These are phyloP conservation scores for Termitomyces sp. DNA, from an alignment of 768 basidiomycete species.

Conservation along the genomic window DNA sequence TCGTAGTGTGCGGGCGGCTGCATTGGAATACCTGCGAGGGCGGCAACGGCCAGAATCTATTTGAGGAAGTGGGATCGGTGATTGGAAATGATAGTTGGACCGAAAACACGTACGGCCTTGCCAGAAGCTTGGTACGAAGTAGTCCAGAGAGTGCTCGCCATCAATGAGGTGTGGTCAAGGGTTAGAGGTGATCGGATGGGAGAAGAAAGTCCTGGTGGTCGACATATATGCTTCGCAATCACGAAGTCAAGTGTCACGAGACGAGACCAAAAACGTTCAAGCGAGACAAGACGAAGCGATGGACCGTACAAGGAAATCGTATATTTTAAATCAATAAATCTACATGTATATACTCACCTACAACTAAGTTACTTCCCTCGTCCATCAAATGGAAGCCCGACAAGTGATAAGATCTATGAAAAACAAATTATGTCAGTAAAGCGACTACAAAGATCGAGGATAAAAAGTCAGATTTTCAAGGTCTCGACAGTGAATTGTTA, in stretches of 20 bases:
- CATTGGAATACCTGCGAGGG: constrained; percentile 51
- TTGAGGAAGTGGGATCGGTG: not conserved
- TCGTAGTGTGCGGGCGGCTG: constrained; percentile 48
- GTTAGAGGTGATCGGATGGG: not conserved
- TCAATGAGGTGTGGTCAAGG: constrained; percentile 2
- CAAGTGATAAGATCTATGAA: not conserved
- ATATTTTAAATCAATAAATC: not conserved
- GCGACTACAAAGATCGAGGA: not conserved
- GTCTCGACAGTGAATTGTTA: constrained; percentile 23
- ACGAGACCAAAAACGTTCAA: not conserved
- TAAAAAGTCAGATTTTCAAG: constrained; percentile 24
- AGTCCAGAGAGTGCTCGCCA: constrained; percentile 58
- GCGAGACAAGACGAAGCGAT: not conserved
- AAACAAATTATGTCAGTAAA: not conserved
- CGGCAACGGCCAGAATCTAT: constrained; percentile 50
- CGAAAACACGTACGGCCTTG: constrained; percentile 40
- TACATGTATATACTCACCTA: not conserved
- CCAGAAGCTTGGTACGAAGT: constrained; percentile 32
- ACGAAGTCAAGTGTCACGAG: not conserved
- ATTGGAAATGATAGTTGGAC: not conserved
- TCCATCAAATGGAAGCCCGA: not conserved
- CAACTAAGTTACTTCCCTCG: not conserved
- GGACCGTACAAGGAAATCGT: not conserved
- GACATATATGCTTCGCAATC: not conserved
- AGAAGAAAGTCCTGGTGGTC: not conserved